phyloP scores from a whole-genome alignment of 2,329 filamentous ascomycete species.

The Aureobasidium sp. region DNA sequence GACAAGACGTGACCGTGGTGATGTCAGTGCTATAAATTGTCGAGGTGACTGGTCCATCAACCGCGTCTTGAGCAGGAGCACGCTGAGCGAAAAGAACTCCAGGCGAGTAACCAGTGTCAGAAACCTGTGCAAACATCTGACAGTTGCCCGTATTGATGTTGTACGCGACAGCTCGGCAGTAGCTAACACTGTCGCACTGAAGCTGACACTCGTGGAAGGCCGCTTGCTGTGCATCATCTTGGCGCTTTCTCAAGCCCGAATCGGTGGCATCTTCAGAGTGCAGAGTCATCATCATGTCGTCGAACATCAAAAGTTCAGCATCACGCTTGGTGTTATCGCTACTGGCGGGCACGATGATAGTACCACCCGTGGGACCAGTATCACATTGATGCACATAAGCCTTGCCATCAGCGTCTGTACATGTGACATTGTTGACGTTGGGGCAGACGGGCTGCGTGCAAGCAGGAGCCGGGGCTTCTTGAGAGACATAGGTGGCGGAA shows the following conservation, averaged over 20 bases:
- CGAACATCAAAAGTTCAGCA: constrained; percentile 10
- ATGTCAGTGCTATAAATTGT: constrained; percentile 13
- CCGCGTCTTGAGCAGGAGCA: constrained; percentile 9
- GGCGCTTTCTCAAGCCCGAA: background rate
- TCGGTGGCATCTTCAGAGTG: background rate
- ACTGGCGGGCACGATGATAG: background rate
- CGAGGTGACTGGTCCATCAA: constrained; percentile 2
- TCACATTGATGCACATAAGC: constrained; percentile 7
- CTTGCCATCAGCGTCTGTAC: constrained; percentile 15
- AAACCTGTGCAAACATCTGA: constrained; percentile 3
- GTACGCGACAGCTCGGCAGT: constrained; percentile 10
- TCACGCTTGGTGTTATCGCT: constrained; percentile 2
- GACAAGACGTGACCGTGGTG: constrained; percentile 6
- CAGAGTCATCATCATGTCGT: constrained; percentile 9
- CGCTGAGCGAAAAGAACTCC: constrained; percentile 2
- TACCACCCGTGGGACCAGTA: constrained; percentile 6
- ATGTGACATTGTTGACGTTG: background rate
- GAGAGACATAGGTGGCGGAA: constrained; percentile 6
- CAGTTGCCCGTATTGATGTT: background rate
- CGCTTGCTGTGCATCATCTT: constrained; percentile 2
- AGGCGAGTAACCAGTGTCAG: constrained; percentile 2
- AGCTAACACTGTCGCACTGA: background rate
- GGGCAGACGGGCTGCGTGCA: constrained; percentile 8
- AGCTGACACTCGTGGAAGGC: constrained; percentile 10
- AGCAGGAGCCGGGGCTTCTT: constrained; percentile 5